Evolutionary conservation across 2,329 filamentous ascomycete genomes (phyloP), one percentile per base, ranked within the genome.

Genomic region (Alternaria angustiovoidea): DNA sequence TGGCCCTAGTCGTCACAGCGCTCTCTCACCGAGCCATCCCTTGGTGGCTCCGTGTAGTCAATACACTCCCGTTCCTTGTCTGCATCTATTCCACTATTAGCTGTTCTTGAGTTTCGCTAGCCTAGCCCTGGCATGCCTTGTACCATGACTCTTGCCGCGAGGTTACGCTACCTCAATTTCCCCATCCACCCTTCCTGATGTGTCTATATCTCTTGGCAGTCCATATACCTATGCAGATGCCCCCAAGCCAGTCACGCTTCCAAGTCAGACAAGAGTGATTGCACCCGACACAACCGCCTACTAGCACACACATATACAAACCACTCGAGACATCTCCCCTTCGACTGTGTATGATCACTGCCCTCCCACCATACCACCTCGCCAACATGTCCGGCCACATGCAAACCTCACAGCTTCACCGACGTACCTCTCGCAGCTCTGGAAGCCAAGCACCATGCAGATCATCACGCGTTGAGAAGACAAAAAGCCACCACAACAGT

Each of bases 401-500:
- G 66, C 59, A 71, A 42, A 63, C 64, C 54, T 61, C 75, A 30
- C 71, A 73, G 34, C 65, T 73, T 7, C 62, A 65, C 61, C 72
- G 72, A 44, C 73, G 76, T 48, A 63, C 71, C 43, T 77, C 77
- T 20, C 72, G 77, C 43, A 71, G 69, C 65, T 77, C 76, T 18
- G 67, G 48, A 43, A 73, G 66, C 55, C 73, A 74, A 56, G 54
- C 61, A 51, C 57, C 63, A 49, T 53, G 63, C 56, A 74, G 75
- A n/a, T 68, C 75, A 16, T 74, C 75, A 49, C 75, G 78, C 22
- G 62, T 80, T 42, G 77, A 79, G 57, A 80, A 80, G 68, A 75
- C 78, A 24, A 75, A 70, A 62, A 80, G 76, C 66, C 73, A 71
- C 52, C 75, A 79, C 66, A 76, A 75, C 64, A 79, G 77, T 58